These are phyloP conservation scores for Cordia subcordata DNA, from an alignment of 257 asterid species.

Conservation along the genomic window DNA sequence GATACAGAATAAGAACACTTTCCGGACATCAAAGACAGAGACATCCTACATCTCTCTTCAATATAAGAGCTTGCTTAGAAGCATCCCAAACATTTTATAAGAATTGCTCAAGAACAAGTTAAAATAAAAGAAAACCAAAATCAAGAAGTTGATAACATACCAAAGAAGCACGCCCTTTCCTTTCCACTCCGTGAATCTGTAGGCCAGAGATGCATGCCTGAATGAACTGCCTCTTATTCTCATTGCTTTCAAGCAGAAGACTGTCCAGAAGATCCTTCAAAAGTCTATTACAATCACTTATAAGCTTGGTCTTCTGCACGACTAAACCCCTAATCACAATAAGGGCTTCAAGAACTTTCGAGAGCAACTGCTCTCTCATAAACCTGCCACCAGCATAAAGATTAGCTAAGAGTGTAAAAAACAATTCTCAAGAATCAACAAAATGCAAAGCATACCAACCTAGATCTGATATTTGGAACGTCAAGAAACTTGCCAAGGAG, in stretches of 20 bases:
- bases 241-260: slow-evolving; percentile 88
- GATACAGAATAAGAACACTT: not conserved
- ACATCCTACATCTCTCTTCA: no score
- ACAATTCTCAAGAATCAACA: slow-evolving; percentile 5
- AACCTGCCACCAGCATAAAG: slow-evolving; percentile 50
- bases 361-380: slow-evolving; percentile 82
- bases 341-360: slow-evolving; percentile 94
- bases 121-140: not conserved
- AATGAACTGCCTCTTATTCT: slow-evolving; percentile 87
- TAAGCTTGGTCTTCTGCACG: slow-evolving; percentile 94
- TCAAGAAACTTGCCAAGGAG: slow-evolving; percentile 95
- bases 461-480: slow-evolving; percentile 87
- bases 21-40: no score
- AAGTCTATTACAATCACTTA: slow-evolving; percentile 88
- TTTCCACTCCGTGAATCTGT: slow-evolving; percentile 82
- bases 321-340: slow-evolving; percentile 94
- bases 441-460: slow-evolving; percentile 36
- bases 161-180: slow-evolving; percentile 83
- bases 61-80: no score
- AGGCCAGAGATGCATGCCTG: slow-evolving; percentile 97
- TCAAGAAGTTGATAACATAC: slow-evolving; percentile 36
- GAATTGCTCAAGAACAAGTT: not conserved
- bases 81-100: no score
- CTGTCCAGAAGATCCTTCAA: slow-evolving; percentile 91
- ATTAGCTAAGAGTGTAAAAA: slow-evolving; percentile 7